Evolutionary conservation across 192 early-diverging fungal genomes (phyloP), one percentile per base, ranked within the genome.

Genomic region (Backusella macrospora): DNA sequence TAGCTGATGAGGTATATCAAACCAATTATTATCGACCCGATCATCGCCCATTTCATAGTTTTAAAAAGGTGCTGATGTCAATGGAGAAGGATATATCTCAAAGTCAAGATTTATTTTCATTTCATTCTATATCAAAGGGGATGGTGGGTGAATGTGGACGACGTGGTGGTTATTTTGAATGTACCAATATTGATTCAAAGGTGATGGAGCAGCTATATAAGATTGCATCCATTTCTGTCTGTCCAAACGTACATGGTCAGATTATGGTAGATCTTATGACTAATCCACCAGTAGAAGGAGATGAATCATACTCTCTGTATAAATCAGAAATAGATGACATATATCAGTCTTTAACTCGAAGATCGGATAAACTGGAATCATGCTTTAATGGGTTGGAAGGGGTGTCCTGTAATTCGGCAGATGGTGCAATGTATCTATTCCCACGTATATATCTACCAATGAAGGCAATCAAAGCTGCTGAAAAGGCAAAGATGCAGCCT

Each of bases 1-100:
- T 99, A 43, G 97, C 97, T 0, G 97, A 99, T 81, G 97, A 99
- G 76, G 97, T 99, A 37, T 99, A 99, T 83, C 97, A 99, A 84
- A 91, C 94, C 65, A 98, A 98, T 81, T 92, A 95, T 62, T 98
- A 98, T 85, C 80, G 85, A 16, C 89, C 88, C 13, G 77, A 83
- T 18, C 76, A 84, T 6, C 88, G 90, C n/a, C 97, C 97, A 16
- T 99, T 98, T 79, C 89, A 92, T 73, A 96, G 94, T 44, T 99
- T 99, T 88, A 96, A 96, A 78, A 96, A 99, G 82, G 90, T 96
- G 5, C 82, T 97, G 26, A 89, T 88, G 81, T 83, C 90, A 38
- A 65, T 71, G 48, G 18, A 18, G 12, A 44, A 7, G 6, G 59
- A 68, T 5, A 34, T 70, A 10, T n/a, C 42, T 18, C 78, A 87